These are phyloP conservation scores for Aspergillus unguis DNA, from an alignment of 2,329 filamentous ascomycete species.

Conservation along the genomic window DNA sequence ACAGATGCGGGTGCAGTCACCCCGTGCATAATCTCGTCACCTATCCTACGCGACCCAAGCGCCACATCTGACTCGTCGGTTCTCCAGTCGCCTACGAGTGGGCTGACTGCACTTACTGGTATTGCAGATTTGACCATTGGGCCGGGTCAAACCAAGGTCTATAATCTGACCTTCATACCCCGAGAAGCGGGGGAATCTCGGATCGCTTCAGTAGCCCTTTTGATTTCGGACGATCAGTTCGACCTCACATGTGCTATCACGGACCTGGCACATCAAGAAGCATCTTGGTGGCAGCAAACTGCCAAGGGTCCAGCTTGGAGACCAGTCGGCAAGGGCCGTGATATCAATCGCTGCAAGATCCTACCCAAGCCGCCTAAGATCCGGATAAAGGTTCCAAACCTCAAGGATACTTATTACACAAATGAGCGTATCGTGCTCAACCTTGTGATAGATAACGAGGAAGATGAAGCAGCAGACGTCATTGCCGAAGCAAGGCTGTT, in stretches of 20 bases:
- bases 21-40: slow-evolving; percentile 28
- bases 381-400: slow-evolving; percentile 63
- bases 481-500: slow-evolving; percentile 67
- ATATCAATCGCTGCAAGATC: slow-evolving; percentile 63
- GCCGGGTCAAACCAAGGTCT: slow-evolving; percentile 66
- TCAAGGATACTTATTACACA: slow-evolving; percentile 74
- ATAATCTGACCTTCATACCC: slow-evolving; percentile 68
- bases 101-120: slow-evolving; percentile 49
- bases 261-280: slow-evolving; percentile 31
- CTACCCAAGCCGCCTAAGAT: slow-evolving; percentile 90
- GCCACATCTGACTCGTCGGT: slow-evolving; percentile 24
- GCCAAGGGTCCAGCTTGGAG: slow-evolving; percentile 34
- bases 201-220: slow-evolving; percentile 61
- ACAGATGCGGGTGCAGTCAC: slow-evolving; percentile 21
- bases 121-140: slow-evolving; percentile 62
- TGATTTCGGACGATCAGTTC: slow-evolving; percentile 63
- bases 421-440: slow-evolving; percentile 70
- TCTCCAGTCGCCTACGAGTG: slow-evolving; percentile 34
- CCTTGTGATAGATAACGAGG: slow-evolving; percentile 73
- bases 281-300: slow-evolving; percentile 44
- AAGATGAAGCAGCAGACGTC: slow-evolving; percentile 73
- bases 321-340: slow-evolving; percentile 44
- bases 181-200: slow-evolving; percentile 77
- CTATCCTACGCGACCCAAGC: slow-evolving; percentile 35
- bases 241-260: slow-evolving; percentile 64